Conservation (phyloP, 345 rosid species). For the Eucalyptus sp. region DNA sequence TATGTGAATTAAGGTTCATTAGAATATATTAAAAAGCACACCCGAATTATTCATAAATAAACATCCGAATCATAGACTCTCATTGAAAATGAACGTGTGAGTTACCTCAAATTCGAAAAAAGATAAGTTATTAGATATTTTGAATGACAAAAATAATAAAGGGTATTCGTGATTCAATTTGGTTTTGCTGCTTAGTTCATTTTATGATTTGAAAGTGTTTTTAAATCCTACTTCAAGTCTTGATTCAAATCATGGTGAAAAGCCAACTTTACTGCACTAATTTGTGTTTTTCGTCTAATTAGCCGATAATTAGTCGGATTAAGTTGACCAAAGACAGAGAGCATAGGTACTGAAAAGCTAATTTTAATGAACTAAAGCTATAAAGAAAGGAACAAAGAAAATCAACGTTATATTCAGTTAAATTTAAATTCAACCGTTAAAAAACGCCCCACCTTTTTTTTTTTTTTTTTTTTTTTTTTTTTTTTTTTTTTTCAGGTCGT, state of each 20-base stretch:
- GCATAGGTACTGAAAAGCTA: background rate
- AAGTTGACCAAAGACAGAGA: background rate
- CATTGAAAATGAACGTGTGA: background rate
- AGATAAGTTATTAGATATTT: background rate
- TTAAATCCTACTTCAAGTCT: background rate
- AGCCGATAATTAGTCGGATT: background rate
- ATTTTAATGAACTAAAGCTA: too few relatives aligned
- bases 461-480: too few relatives aligned
- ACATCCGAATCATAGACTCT: background rate
- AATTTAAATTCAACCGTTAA: background rate
- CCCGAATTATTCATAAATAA: background rate
- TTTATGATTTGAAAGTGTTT: background rate
- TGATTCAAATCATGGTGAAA: background rate
- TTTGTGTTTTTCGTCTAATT: background rate
- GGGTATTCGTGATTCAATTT: background rate
- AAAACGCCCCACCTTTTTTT: background rate
- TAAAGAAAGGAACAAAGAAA: background rate
- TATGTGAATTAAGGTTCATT: background rate
- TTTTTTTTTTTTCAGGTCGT: background rate
- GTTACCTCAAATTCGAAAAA: rapidly evolving
- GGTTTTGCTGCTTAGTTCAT: background rate
- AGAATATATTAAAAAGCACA: background rate
- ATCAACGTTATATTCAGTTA: background rate
- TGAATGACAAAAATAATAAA: background rate
- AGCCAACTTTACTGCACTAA: background rate